Evolutionary conservation across 306 rosid genomes (phyloP).

Genomic region (Phaseolus lunatus): DNA sequence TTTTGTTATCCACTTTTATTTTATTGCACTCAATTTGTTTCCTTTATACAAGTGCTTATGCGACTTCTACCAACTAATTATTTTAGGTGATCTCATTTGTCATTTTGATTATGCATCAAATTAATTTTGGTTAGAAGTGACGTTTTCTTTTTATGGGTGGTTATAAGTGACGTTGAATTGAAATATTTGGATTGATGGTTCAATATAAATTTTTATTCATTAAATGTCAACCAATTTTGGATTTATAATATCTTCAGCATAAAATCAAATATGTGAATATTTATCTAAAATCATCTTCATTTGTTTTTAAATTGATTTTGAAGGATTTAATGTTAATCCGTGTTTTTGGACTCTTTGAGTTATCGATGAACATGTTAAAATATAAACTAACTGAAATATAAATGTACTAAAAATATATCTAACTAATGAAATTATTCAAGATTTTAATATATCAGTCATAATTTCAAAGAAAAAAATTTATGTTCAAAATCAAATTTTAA

Average conservation of each 20-base stretch:
- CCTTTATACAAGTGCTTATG: constrained; percentile 1
- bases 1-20: constrained; percentile 14
- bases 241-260: neutral
- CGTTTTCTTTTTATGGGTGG: too few relatives aligned
- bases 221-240: neutral
- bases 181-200: neutral
- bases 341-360: neutral
- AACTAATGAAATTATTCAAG: neutral
- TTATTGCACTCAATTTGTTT: constrained; percentile 25
- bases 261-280: neutral
- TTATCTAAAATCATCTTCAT: neutral
- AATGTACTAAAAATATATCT: neutral
- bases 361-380: neutral
- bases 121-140: neutral
- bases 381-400: neutral
- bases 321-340: neutral
- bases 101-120: too few relatives aligned
- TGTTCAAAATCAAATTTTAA: neutral
- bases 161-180: neutral
- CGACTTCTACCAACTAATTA: neutral
- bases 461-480: neutral
- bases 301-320: neutral
- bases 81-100: neutral
- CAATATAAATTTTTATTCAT: neutral
- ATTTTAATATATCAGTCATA: neutral